Evolutionary conservation across 1,284 basidiomycete genomes (phyloP), one percentile per base, ranked within the genome.

Genomic region (Ustilago shanxiensis): DNA sequence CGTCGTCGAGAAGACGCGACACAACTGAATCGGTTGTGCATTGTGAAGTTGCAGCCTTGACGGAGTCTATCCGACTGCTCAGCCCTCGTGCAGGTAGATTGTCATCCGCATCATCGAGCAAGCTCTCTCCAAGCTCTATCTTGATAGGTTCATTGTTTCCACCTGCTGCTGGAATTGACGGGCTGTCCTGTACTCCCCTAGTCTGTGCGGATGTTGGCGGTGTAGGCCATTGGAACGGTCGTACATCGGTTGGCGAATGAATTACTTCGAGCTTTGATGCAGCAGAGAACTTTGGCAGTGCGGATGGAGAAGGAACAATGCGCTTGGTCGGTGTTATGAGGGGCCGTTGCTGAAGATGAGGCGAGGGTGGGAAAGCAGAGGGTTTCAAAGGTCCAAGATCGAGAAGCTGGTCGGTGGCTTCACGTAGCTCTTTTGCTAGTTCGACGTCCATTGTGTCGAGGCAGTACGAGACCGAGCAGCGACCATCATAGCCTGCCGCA

Each of bases 321-420:
- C 28, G 5, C 5, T 37, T 50, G 11, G 39, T 33, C 8, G 52
- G 26, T 2, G 49, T 11, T 18, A 29, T 6, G n/a, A 41, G 47
- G 6, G 14, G 56, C 10, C 20, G 5, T 24, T 53, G 60, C 6
- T 50, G 71, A 1, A 63, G 59, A 22, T 71, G 59, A 6, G 60
- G 60, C 24, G 60, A 64, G 41, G 66, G 10, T 9, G 59, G 33
- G 16, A 58, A 62, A 2, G 60, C 49, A 26, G 53, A 50, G 13
- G 60, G 37, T 14, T 54, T 61, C 26, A 39, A n/a, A 16, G 60
- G 54, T 29, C 39, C 53, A 54, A 77, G 60, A 50, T 78, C 78
- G 2, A 79, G 57, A 24, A 79, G 71, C 31, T 79, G 67, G 31
- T 68, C 50, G 20, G 78, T 72, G 9, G 78, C 78, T 65, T 74